Evolutionary conservation across 2,329 filamentous ascomycete species (phyloP), one percentile per base, ranked within the genome.

Genomic region (Pyrenochaeta sp.): DNA sequence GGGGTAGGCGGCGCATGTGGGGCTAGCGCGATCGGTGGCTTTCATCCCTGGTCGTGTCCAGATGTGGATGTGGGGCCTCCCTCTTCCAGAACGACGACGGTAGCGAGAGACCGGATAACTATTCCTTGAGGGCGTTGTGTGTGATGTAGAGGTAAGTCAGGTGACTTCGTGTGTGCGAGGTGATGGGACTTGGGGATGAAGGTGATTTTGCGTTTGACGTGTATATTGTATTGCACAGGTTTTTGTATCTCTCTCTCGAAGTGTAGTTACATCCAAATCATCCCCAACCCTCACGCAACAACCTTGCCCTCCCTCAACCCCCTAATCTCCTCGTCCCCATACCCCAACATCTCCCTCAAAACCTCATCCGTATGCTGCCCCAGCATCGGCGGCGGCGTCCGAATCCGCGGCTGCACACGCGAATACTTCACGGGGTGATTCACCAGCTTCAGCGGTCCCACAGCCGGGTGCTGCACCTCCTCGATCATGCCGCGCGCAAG

Each of bases 341-440:
- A 60, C 3, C 58, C 68, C 20, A 71, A 37, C 23, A 67, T 28
- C 31, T 68, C 59, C 18, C 48, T 63, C 24, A 71, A 27, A 4
- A 71, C 57, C 39, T 70, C 65, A 40, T 65, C 58, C 0, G 67
- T 71, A 46, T 71, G 67, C 44, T 69, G 50, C 5, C 68, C 94
- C 29, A 97, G 72, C n/a, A 87, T 86, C 1, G 94, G 94, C 17
- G 94, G 94, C 23, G 89, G 82, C 2, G 77, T 87, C 18, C 93
- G 79, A 23, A 96, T 85, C 7, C 82, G 82, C 0, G 91, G 90
- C 59, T 83, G 84, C 18, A 86, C 88, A 56, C 92, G 84, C 4
- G 91, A 96, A 69, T 92, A 96, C 70, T 97, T 97, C 48, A 97
- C 86, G 0, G 94, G 94, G 2, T 91, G 93, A 66, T 95, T 96